Percentiles rank a stretch among this genome's conserved stretches.
phyloP scores from a whole-genome alignment of 2,329 filamentous ascomycete genomes.

The Cladosporium colombiae region DNA sequence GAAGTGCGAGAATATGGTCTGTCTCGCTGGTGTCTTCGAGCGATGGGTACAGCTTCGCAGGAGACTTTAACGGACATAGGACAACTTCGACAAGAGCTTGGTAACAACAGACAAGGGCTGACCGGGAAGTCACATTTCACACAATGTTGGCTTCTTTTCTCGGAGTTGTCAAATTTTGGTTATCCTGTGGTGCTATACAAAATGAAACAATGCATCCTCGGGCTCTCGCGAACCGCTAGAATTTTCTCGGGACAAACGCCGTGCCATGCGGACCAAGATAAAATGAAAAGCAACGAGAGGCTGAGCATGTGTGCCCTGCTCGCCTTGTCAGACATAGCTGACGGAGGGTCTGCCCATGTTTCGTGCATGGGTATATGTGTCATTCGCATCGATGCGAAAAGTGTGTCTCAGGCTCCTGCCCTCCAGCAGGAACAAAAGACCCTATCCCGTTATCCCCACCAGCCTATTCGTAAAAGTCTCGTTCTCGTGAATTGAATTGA shows the following conservation, averaged over 20 bases:
- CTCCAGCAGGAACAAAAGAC: not conserved
- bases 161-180: constrained; percentile 1
- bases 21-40: no score
- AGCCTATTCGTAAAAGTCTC: constrained; percentile 5
- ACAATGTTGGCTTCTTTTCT: no score
- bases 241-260: not conserved
- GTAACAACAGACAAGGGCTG: not conserved
- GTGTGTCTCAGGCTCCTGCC: not conserved
- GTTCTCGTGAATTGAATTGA: not conserved
- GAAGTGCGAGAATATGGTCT: not conserved
- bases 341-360: not conserved
- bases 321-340: not conserved
- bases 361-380: not conserved
- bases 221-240: constrained; percentile 3
- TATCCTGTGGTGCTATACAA: constrained; percentile 3
- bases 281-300: not conserved
- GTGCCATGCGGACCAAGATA: not conserved
- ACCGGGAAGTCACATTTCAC: not conserved
- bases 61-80: not conserved
- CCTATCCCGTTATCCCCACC: not conserved
- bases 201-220: not conserved
- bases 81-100: not conserved
- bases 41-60: no score
- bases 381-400: not conserved
- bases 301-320: not conserved